These are phyloP conservation scores for Piper longum DNA, from an alignment of 164 flowering plant genomes.

Conservation along the genomic window DNA sequence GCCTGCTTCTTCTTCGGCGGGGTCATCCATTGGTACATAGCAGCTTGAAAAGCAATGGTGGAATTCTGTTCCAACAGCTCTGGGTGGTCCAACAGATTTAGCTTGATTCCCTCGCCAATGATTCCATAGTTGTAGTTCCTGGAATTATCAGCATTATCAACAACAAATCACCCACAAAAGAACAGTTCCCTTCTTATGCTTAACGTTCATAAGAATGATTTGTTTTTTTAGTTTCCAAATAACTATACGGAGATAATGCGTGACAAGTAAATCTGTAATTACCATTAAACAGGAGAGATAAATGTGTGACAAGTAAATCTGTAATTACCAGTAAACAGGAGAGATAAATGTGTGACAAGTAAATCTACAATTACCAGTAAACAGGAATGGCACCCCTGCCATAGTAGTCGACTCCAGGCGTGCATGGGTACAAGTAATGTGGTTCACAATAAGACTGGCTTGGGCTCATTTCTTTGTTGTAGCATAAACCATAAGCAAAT, in stretches of 20 bases:
- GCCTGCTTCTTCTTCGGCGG: conserved; percentile 57
- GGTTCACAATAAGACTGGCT: conserved; percentile 55
- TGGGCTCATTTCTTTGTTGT: conserved; percentile 79
- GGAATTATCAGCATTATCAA: neutral
- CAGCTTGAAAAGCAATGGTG: conserved; percentile 72
- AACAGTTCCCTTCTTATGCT: neutral
- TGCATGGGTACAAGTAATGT: conserved; percentile 58
- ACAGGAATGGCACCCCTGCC: conserved; percentile 93
- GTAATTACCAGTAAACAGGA: conserved; percentile 69
- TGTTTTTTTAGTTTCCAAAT: too few species aligned
- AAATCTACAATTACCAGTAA: conserved; percentile 44
- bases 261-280: too few species aligned
- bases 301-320: neutral
- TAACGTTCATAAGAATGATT: too few species aligned
- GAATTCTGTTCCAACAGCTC: conserved; percentile 83
- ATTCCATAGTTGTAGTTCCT: conserved; percentile 82
- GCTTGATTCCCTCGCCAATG: conserved; percentile 48
- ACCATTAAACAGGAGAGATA: too few species aligned
- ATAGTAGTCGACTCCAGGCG: conserved; percentile 77
- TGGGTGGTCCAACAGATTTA: conserved; percentile 60
- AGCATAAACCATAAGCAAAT: conserved; percentile 88
- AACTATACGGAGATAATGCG: too few species aligned
- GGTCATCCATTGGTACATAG: conserved; percentile 62
- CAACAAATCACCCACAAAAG: neutral
- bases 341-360: neutral